Conservation (phyloP, 768 basidiomycete species). For the Termitomyces sp. region DNA sequence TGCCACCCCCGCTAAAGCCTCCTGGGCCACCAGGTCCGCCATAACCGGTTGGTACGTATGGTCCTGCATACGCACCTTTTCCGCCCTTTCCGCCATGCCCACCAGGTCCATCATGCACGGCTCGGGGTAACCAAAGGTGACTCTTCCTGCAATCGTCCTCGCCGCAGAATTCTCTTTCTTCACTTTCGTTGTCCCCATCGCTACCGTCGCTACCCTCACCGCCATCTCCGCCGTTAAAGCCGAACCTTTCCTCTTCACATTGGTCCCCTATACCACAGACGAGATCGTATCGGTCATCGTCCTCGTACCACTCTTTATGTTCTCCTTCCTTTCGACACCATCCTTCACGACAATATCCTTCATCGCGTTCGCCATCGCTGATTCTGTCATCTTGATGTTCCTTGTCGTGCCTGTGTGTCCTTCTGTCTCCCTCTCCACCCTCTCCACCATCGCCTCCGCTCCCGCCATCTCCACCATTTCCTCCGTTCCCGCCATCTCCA, state of each 20-base stretch:
- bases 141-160: neutral
- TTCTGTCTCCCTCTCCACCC: neutral
- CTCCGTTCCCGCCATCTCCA: neutral
- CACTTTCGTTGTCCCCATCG: neutral
- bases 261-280: neutral
- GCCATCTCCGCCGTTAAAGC: neutral
- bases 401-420: neutral
- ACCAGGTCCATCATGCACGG: neutral
- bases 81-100: constrained; percentile 8
- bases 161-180: neutral
- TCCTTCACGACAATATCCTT: neutral
- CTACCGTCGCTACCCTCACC: neutral
- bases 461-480: neutral
- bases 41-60: constrained; percentile 1
- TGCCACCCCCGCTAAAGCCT: constrained; percentile 1
- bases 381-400: neutral
- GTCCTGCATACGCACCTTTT: constrained; percentile 1
- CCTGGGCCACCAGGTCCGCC: constrained; percentile 10
- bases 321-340: neutral
- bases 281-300: neutral
- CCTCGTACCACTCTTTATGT: neutral
- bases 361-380: neutral
- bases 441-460: neutral
- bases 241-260: neutral
- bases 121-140: neutral